These are phyloP conservation scores for Sporothrix schenckii DNA, from an alignment of 2,329 filamentous ascomycete species.

Conservation along the genomic window DNA sequence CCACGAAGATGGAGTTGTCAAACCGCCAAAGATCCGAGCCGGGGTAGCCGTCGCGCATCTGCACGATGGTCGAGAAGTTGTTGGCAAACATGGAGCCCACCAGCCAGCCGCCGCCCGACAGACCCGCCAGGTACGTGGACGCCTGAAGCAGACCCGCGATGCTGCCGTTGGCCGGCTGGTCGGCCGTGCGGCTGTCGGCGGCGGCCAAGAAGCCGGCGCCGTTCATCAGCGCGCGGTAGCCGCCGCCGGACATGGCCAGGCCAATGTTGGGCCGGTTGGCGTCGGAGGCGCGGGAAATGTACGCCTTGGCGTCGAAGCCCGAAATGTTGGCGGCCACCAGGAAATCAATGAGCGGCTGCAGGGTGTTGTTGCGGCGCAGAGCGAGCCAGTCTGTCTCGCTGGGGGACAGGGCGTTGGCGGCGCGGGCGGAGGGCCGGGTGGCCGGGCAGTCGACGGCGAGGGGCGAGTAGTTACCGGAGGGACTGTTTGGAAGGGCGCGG, in stretches of 20 bases:
- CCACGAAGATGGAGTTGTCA: slow-evolving; percentile 44
- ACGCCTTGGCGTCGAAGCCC: slow-evolving; percentile 74
- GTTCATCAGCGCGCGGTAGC: slow-evolving; percentile 83
- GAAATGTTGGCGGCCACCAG: slow-evolving; percentile 71
- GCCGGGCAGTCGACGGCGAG: slow-evolving; percentile 68
- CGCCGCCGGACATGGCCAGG: slow-evolving; percentile 79
- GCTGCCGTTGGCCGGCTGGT: slow-evolving; percentile 64
- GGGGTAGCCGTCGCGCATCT: slow-evolving; percentile 52
- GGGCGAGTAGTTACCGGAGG: slow-evolving; percentile 70
- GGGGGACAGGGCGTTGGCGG: slow-evolving; percentile 63
- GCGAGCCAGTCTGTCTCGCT: slow-evolving; percentile 76
- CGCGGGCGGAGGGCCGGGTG: slow-evolving; percentile 68
- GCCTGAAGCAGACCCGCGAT: slow-evolving; percentile 81
- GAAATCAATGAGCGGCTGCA: slow-evolving; percentile 74
- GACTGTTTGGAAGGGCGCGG: slow-evolving; percentile 46
- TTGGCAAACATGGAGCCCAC: slow-evolving; percentile 81
- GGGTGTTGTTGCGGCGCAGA: slow-evolving; percentile 70
- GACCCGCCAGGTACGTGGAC: slow-evolving; percentile 76
- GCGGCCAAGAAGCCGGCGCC: slow-evolving; percentile 79
- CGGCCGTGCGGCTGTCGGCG: slow-evolving; percentile 72
- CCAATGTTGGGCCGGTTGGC: slow-evolving; percentile 61
- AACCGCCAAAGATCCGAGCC: slow-evolving; percentile 44
- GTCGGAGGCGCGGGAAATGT: slow-evolving; percentile 58
- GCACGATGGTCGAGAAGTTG: slow-evolving; percentile 73
- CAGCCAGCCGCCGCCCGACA: slow-evolving; percentile 84